Evolutionary conservation across 208 protist species (phyloP), one percentile per base, ranked within the genome.

Genomic region (Balamuthia mandrillaris): DNA sequence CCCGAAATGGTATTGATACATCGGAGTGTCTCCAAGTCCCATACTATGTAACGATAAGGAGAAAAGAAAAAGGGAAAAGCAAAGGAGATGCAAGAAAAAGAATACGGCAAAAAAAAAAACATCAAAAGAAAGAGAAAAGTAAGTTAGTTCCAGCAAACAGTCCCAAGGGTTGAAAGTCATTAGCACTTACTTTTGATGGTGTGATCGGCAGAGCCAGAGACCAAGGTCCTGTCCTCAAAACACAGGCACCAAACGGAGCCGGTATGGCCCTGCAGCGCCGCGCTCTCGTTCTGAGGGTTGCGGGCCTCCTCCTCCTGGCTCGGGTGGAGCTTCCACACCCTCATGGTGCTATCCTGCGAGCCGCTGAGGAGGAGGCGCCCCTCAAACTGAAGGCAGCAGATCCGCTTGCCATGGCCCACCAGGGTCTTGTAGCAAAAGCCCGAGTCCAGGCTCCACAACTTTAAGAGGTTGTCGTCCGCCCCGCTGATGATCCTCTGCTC

Each of bases 401-500:
- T 44, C 27, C 65, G 65, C 42, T 75, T 44, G 18, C 27, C 52
- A 44, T 75, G 65, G 65, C 65, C 65, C 35, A 27, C 31, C 12
- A 75, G 42, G n/a, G 65, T 75, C 18, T 33, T n/a, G 42, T 42
- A 75, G 35, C 65, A 75, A 24, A 37, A 44, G 42, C 65, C 65
- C 6, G 39, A 35, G 65, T 75, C 65, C 52, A 75, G 65, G 12
- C 65, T 37, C 65, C 65, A 75, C 41, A 54, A 75, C 35, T 75
- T 75, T 10, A 75, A 37, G 42, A 72, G 37, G 65, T 52, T n/a
- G 42, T 75, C 65, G 65, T 75, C 65, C 5, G 65, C 45, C 1
- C 65, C 65, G 42, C 41, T 54, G 39, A 75, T 75, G 65, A 75
- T 75, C 65, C 52, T 75, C 9, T 75, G 41, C 9, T 75, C 65